These are phyloP conservation scores for Tricholoma matsutake DNA, from an alignment of 768 basidiomycete genomes.

Conservation along the genomic window DNA sequence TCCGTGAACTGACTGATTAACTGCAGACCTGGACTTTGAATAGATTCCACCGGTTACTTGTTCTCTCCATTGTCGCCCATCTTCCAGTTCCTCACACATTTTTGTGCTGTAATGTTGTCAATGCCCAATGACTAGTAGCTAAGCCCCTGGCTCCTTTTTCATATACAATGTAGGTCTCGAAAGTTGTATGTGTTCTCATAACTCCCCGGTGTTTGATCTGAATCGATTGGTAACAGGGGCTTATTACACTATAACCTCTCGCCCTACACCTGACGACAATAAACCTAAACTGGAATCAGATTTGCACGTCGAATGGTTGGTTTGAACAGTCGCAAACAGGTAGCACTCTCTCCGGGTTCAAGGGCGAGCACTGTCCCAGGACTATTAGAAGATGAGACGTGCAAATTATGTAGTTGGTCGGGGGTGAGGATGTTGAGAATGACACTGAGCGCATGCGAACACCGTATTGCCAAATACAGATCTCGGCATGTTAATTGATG, in stretches of 20 bases:
- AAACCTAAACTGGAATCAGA: not conserved
- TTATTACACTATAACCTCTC: not conserved
- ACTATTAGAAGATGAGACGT: constrained; percentile 17
- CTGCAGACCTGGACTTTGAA: not conserved
- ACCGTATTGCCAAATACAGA: too few relatives aligned
- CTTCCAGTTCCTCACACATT: not conserved
- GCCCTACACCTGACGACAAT: not conserved
- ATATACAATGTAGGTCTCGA: not conserved
- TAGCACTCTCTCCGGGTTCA: constrained; percentile 19
- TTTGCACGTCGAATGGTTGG: not conserved
- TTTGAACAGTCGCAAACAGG: not conserved
- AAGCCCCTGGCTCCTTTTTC: not conserved
- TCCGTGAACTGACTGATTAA: constrained; percentile 2
- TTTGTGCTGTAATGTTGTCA: not conserved
- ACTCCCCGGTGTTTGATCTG: not conserved
- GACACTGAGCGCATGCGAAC: too few relatives aligned
- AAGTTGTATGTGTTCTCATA: not conserved
- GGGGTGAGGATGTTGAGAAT: too few relatives aligned
- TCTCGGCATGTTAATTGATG: too few relatives aligned
- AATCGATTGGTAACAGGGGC: not conserved
- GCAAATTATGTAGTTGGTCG: constrained; percentile 33
- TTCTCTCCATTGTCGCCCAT: not conserved
- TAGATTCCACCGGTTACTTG: constrained; percentile 2
- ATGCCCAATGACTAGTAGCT: not conserved
- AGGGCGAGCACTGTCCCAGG: constrained; percentile 41